Percentiles rank a stretch among this genome's conserved stretches.
Evolutionary conservation across 2,329 filamentous ascomycete genomes (phyloP).

Genomic region (Sclerotiophoma versabilis): DNA sequence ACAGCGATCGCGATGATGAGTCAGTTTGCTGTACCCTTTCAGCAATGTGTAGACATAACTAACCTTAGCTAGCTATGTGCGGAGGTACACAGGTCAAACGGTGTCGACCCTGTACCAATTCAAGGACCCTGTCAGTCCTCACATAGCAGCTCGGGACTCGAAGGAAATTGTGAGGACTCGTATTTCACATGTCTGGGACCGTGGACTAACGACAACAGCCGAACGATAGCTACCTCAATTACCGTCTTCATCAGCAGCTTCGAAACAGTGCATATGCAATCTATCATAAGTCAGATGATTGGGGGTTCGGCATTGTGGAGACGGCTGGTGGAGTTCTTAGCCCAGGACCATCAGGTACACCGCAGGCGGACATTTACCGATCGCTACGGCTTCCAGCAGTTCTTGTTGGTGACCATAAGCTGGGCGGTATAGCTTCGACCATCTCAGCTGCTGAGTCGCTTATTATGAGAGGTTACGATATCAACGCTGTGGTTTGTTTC

Average conservation of each 20-base stretch:
- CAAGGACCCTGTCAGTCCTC: conserved; percentile 76
- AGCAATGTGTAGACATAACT: not conserved
- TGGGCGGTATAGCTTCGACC: conserved; percentile 82
- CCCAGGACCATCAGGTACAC: conserved; percentile 75
- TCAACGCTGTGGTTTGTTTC: conserved; percentile 75
- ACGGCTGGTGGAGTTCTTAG: conserved; percentile 85
- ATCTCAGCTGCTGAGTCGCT: conserved; percentile 83
- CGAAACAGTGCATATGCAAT: conserved; percentile 18
- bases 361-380: conserved; percentile 79
- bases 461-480: conserved; percentile 77
- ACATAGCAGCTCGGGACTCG: conserved; percentile 67
- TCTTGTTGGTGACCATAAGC: conserved; percentile 75
- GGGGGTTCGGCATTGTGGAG: conserved; percentile 68
- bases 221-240: conserved; percentile 30
- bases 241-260: conserved; percentile 26
- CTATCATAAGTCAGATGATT: conserved; percentile 2
- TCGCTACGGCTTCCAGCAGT: conserved; percentile 76
- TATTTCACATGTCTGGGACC: not conserved
- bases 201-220: conserved; percentile 28
- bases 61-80: conserved; percentile 63
- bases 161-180: conserved; percentile 26
- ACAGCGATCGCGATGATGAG: conserved; percentile 73
- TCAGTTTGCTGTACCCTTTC: conserved; percentile 45
- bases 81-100: conserved; percentile 63
- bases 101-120: conserved; percentile 74